Evolutionary conservation across 2,329 filamentous ascomycete genomes (phyloP).

Genomic region (Metarhizium album): DNA sequence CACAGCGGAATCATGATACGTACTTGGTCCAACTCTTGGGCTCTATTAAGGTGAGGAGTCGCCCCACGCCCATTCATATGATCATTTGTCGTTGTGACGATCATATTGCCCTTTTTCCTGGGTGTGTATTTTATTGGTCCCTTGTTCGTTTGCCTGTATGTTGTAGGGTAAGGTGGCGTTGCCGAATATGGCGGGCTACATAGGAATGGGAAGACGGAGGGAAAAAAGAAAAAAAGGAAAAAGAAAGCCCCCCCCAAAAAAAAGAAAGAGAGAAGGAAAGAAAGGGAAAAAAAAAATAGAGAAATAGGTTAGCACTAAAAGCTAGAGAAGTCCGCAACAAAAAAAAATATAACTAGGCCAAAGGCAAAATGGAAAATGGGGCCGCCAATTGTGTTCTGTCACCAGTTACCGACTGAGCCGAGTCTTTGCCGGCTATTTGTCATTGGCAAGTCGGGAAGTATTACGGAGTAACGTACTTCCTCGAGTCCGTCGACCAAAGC

Average conservation of each 20-base stretch:
- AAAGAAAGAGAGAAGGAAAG: background rate
- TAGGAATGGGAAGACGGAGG: background rate
- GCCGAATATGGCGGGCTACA: background rate
- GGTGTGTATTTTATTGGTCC: background rate
- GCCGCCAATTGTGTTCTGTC: background rate
- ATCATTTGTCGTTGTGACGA: conserved; percentile 11
- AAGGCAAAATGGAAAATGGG: background rate
- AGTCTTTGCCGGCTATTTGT: too few species aligned
- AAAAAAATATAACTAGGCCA: background rate
- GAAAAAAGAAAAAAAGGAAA: background rate
- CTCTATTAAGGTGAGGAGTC: conserved; percentile 17
- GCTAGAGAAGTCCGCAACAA: background rate
- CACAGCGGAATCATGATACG: conserved; percentile 9
- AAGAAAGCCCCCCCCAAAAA: too few species aligned
- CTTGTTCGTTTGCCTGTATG: background rate
- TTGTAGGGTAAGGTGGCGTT: background rate
- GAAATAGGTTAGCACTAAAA: background rate
- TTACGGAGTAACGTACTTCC: too few species aligned
- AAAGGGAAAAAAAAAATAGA: background rate
- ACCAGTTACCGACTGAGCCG: too few species aligned
- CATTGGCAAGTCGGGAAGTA: too few species aligned
- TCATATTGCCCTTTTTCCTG: background rate
- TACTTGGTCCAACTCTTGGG: conserved; percentile 22
- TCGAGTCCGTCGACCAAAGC: too few species aligned
- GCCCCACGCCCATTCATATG: conserved; percentile 9